phyloP scores from a whole-genome alignment of 2,329 filamentous ascomycete genomes.

The Colletotrichum siamense region DNA sequence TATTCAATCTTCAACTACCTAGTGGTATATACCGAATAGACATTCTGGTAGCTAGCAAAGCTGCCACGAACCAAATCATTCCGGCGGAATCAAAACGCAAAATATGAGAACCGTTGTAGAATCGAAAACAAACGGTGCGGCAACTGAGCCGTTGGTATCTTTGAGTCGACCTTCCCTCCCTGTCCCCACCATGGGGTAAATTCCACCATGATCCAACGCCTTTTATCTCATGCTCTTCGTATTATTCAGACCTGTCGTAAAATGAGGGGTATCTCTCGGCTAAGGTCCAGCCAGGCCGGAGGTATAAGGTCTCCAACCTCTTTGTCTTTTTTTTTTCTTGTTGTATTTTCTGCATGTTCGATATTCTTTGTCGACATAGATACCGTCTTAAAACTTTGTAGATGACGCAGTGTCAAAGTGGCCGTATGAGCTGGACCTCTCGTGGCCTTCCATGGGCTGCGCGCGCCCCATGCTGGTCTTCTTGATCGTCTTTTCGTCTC shows the following conservation, averaged over 20 bases:
- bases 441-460: slow-evolving; percentile 31
- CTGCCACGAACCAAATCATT: neutral
- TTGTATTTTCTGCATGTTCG: neutral
- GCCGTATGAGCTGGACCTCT: slow-evolving; percentile 40
- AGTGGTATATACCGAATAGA: slow-evolving; percentile 3
- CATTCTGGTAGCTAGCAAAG: neutral
- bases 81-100: slow-evolving; percentile 2
- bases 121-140: slow-evolving; percentile 17
- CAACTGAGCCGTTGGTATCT: slow-evolving; percentile 20
- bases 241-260: slow-evolving; percentile 19
- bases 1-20: slow-evolving; percentile 11
- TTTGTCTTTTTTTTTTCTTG: neutral
- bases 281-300: slow-evolving; percentile 23
- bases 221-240: slow-evolving; percentile 1
- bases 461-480: slow-evolving; percentile 24
- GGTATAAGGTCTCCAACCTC: slow-evolving; percentile 3
- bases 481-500: slow-evolving; percentile 32
- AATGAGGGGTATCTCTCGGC: slow-evolving; percentile 24
- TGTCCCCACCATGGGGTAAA: neutral
- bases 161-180: neutral
- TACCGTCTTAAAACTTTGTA: slow-evolving; percentile 11
- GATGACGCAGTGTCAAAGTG: slow-evolving; percentile 31
- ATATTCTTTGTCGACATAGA: neutral
- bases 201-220: slow-evolving; percentile 3
- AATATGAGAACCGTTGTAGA: slow-evolving; percentile 14